Evolutionary conservation across 306 rosid genomes (phyloP), one percentile per base, ranked within the genome.

Genomic region (Begonia fuchsioides): DNA sequence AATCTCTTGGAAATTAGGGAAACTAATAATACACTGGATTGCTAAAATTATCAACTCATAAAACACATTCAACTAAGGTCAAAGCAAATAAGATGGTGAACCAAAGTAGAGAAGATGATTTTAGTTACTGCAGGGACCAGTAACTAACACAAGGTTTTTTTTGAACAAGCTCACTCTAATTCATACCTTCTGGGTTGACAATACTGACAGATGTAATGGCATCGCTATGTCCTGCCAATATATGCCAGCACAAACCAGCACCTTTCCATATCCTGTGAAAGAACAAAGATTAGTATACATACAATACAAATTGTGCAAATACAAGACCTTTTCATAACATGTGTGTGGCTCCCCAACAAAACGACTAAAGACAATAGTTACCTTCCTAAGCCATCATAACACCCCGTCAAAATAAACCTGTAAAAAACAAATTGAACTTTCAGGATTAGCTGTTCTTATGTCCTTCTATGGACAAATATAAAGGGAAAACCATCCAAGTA

Each of bases 331-430:
- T 26, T 26, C 35, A 26, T 26, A 26, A 26, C 7, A 26, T 20
- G 2, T 20, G 2, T 26, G 35, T 4, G 7, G 35, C 8, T 26
- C 8, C 35, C 5, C 35, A 26, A 26, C 35, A 26, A 26, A 26
- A 26, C 35, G 0, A 4, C 4, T 26, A 6, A 26, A 26, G 35
- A 26, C 5, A 40, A 9, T 5, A 57, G 45, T 59, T 78, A 85
- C 98, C 98, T 90, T 65, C 82, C 98, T 13, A 79, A 69, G 56
- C 82, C 72, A 75, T 90, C 98, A 55, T 85, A 85, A 50, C 93
- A 84, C 35, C 98, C 98, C 5, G 98, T 90, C 81, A 90, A 70
- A 73, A 90, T 65, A 68, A 85, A 81, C 87, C 95, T 90, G 92
- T 71, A 65, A 65, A 10, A 68, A 13, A 49, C 43, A 47, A 65